Evolutionary conservation across 2,329 filamentous ascomycete genomes (phyloP), one percentile per base, ranked within the genome.

Genomic region (Coccinonectria pachysandricola): DNA sequence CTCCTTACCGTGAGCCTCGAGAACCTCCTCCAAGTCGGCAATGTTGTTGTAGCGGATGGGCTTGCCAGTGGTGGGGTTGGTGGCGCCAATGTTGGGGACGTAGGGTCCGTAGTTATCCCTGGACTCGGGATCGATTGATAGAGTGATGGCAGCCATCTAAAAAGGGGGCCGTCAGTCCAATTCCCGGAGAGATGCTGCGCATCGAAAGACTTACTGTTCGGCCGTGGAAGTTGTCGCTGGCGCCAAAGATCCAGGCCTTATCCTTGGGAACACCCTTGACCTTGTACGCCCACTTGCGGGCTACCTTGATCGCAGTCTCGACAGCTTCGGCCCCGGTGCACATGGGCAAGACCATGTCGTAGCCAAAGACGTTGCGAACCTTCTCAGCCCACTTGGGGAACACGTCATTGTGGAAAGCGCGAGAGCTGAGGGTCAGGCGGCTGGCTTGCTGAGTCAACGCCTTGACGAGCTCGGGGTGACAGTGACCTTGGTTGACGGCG

Each of bases 291-390:
- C 88, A 96, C 61, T 96, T 96, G 41, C 88, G 72, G 32, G 88
- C 88, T 59, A 96, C 77, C 69, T 96, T 96, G 61, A 96, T 77
- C 8, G 81, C 87, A 0, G 88, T 95, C 68, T 96, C 88, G 18
- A 94, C 86, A 7, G 88, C 88, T 61, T 96, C 88, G 12, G 88
- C 88, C 32, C 88, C 88, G 2, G 88, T 96, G 65, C 95, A 95
- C 87, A 96, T 95, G 40, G 88, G 88, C 55, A 96, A 61, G 17
- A 94, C 85, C 88, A 95, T 95, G 58, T 96, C 88, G 54, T 92
- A 96, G 36, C 85, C 86, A 54, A 95, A 94, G 52, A 83, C 78
- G 41, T 74, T 61, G 43, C 83, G 87, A 38, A 94, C 79, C 60
- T 91, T 94, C 60, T 94, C 79, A 6, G 88, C 88, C 68, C 93